These are phyloP conservation scores for Entomortierella parvispora DNA, from an alignment of 192 early-diverging fungal genomes.

Conservation along the genomic window DNA sequence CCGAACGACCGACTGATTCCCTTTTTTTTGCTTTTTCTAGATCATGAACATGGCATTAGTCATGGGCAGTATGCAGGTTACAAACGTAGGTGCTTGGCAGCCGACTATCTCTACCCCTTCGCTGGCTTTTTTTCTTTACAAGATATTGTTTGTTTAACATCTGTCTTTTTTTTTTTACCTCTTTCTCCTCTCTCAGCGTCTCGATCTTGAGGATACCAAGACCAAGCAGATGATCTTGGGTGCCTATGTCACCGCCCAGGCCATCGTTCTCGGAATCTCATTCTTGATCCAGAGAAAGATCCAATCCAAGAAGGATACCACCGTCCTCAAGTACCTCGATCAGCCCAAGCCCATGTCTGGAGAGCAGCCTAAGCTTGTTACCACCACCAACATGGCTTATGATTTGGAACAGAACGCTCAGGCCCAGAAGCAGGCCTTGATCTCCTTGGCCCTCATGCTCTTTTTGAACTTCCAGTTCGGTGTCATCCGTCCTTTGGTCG, in stretches of 20 bases:
- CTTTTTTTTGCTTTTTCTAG: slow-evolving; percentile 14
- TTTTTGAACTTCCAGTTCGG: slow-evolving; percentile 90
- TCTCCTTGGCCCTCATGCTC: slow-evolving; percentile 75
- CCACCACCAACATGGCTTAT: slow-evolving; percentile 79
- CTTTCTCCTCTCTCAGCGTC: no score
- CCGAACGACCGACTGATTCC: neutral
- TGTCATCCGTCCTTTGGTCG: slow-evolving; percentile 87
- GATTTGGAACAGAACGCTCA: slow-evolving; percentile 78
- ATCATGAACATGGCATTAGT: slow-evolving; percentile 66
- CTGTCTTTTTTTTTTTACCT: no score
- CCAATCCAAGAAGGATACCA: slow-evolving; percentile 84
- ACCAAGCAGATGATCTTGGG: slow-evolving; percentile 65
- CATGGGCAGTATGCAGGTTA: slow-evolving; percentile 73
- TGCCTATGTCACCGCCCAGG: slow-evolving; percentile 68
- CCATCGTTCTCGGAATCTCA: slow-evolving; percentile 56
- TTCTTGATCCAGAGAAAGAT: slow-evolving; percentile 59
- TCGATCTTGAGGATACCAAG: slow-evolving; percentile 73
- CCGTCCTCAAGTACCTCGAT: slow-evolving; percentile 82
- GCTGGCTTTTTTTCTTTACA: no score
- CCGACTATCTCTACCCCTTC: no score
- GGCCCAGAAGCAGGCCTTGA: slow-evolving; percentile 73
- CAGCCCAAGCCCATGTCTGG: slow-evolving; percentile 64
- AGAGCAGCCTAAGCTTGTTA: slow-evolving; percentile 58
- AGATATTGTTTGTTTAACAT: no score
- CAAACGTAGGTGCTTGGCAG: no score